phyloP scores from a whole-genome alignment of 2,329 filamentous ascomycete species.

The Helicocarpus griseus region DNA sequence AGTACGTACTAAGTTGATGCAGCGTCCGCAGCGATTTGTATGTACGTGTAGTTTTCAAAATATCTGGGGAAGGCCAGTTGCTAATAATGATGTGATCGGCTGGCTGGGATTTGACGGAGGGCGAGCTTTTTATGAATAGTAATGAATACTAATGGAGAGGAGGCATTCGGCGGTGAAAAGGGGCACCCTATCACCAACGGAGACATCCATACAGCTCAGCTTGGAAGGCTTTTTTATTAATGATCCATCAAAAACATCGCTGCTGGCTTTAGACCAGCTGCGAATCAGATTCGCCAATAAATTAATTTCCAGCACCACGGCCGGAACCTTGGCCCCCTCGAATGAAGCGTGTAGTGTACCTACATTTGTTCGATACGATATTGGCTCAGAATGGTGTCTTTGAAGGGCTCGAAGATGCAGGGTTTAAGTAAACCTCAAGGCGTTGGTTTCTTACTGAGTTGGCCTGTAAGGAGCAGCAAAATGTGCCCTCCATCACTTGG shows the following conservation, averaged over 20 bases:
- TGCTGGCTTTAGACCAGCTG: not conserved
- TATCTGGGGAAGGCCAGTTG: too few relatives aligned
- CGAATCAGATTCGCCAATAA: not conserved
- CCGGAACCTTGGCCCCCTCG: too few relatives aligned
- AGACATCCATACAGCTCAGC: too few relatives aligned
- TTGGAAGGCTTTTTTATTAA: not conserved
- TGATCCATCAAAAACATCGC: not conserved
- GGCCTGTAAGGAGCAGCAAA: not conserved
- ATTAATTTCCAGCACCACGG: not conserved
- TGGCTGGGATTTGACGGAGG: not conserved
- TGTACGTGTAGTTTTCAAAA: too few relatives aligned
- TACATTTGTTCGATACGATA: not conserved
- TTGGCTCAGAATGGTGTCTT: too few relatives aligned
- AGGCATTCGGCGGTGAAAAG: conserved; percentile 3
- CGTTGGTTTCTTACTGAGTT: not conserved
- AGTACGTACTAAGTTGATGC: too few relatives aligned
- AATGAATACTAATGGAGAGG: not conserved
- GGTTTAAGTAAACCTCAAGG: not conserved
- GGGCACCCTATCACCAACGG: conserved; percentile 1
- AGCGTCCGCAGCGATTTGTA: too few relatives aligned
- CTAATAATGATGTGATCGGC: too few relatives aligned
- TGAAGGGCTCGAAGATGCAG: not conserved
- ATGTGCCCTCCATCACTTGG: not conserved
- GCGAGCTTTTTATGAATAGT: not conserved
- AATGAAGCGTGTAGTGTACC: not conserved